Evolutionary conservation across 371 early-diverging fungal species (phyloP).

Genomic region (Nematocida sp.): DNA sequence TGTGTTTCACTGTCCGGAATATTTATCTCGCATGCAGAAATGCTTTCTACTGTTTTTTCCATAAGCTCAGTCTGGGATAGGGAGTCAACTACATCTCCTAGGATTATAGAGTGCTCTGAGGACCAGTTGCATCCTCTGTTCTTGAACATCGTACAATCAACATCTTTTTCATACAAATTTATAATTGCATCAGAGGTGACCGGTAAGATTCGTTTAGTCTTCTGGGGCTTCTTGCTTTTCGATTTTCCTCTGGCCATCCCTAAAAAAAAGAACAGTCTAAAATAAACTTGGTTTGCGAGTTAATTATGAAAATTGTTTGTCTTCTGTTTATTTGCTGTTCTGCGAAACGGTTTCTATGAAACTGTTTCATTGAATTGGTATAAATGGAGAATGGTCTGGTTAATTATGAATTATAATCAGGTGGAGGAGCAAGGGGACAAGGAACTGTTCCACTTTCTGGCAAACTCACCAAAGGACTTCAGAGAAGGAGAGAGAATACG

Average conservation of each 20-base stretch:
- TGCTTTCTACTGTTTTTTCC: not conserved
- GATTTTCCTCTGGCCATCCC: no score
- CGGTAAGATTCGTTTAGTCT: not conserved
- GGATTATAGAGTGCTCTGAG: slow-evolving; percentile 4
- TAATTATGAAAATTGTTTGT: not conserved
- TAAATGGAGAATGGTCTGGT: not conserved
- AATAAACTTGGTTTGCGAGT: not conserved
- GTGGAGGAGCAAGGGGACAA: slow-evolving; percentile 61
- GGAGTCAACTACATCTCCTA: no score
- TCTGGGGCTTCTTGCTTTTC: no score
- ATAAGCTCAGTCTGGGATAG: no score
- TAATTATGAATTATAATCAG: slow-evolving; percentile 56
- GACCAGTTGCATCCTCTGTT: not conserved
- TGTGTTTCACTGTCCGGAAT: not conserved
- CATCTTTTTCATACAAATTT: not conserved
- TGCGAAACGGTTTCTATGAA: slow-evolving; percentile 43
- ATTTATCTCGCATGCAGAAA: not conserved
- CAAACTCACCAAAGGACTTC: slow-evolving; percentile 65
- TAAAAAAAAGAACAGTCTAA: not conserved
- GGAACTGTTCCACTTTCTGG: slow-evolving; percentile 64
- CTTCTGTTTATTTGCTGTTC: slow-evolving; percentile 48
- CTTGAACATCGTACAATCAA: not conserved
- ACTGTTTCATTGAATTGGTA: slow-evolving; percentile 33
- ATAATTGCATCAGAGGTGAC: not conserved
- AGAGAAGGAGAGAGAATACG: slow-evolving; percentile 64